A percentile compares a stretch with the other conserved stretches of the same genome.
Evolutionary conservation across 768 basidiomycete species (phyloP).

Genomic region (Glaciozyma martinii): DNA sequence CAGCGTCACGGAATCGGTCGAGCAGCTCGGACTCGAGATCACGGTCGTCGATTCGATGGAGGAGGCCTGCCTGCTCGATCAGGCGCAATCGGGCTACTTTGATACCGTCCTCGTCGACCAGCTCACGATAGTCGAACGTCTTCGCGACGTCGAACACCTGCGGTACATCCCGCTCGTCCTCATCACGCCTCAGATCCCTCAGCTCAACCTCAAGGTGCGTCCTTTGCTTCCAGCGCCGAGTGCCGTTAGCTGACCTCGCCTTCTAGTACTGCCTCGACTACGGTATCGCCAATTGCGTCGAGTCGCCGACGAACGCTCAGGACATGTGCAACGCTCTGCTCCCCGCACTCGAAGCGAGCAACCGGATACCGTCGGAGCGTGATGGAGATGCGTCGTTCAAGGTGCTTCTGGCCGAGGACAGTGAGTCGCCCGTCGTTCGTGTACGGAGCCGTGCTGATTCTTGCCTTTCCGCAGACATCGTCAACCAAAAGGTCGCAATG

Average conservation of each 20-base stretch:
- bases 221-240: constrained; percentile 58
- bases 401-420: constrained; percentile 94
- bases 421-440: constrained; percentile 19
- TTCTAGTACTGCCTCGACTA: constrained; percentile 30
- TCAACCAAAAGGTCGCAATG: constrained; percentile 90
- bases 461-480: constrained; percentile 21
- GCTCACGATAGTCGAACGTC: constrained; percentile 67
- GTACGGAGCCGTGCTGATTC: not conserved
- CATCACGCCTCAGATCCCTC: constrained; percentile 32
- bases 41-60: constrained; percentile 65
- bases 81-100: constrained; percentile 58
- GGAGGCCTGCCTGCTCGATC: constrained; percentile 48
- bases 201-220: constrained; percentile 34
- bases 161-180: constrained; percentile 95
- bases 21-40: constrained; percentile 67
- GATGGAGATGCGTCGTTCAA: constrained; percentile 81
- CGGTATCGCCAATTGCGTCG: constrained; percentile 88
- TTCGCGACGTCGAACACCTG: constrained; percentile 84
- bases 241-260: constrained; percentile 37
- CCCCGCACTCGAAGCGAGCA: constrained; percentile 88
- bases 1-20: constrained; percentile 66
- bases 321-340: constrained; percentile 87
- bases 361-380: constrained; percentile 74
- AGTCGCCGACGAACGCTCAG: constrained; percentile 75
- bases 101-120: constrained; percentile 96